These are phyloP conservation scores for Oryza officinalis DNA, from an alignment of 176 grass and related monocot genomes.

Conservation along the genomic window DNA sequence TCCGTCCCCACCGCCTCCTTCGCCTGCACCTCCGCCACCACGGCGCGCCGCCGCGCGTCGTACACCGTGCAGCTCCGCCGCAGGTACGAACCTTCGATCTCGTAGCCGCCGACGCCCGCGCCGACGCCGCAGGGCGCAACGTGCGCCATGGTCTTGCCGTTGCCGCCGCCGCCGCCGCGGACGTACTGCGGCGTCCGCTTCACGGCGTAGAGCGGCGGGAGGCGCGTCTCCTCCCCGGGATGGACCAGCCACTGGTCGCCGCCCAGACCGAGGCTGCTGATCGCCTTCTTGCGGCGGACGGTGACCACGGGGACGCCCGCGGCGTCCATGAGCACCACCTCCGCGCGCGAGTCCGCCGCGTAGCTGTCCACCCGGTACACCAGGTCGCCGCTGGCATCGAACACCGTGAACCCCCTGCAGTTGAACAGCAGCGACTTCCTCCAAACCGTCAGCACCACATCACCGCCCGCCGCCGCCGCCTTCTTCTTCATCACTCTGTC, in stretches of 20 bases:
- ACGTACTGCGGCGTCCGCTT: conserved; percentile 52
- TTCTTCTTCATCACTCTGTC: background rate
- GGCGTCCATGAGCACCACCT: conserved; percentile 92
- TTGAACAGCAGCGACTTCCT: conserved; percentile 90
- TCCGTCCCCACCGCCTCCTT: conserved; percentile 82
- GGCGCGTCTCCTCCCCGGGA: conserved; percentile 53
- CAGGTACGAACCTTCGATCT: conserved; percentile 72
- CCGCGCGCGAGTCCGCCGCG: conserved; percentile 61
- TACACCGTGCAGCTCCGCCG: conserved; percentile 74
- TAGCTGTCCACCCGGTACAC: conserved; percentile 93
- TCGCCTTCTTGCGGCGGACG: conserved; percentile 75
- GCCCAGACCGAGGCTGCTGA: conserved; percentile 36
- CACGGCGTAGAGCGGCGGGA: conserved; percentile 58
- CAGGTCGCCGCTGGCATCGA: conserved; percentile 72
- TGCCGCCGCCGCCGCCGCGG: background rate
- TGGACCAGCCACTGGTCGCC: conserved; percentile 72
- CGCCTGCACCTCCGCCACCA: conserved; percentile 60
- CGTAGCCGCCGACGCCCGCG: conserved; percentile 25
- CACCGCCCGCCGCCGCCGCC: background rate
- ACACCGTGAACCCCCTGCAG: conserved; percentile 80
- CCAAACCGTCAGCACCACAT: conserved; percentile 80
- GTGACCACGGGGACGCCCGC: conserved; percentile 63
- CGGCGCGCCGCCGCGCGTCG: conserved; percentile 55
- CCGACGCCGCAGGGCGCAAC: conserved; percentile 37
- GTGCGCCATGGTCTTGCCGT: conserved; percentile 50